Evolutionary conservation across 495 filamentous ascomycete genomes (phyloP).

Genomic region (Talaromyces proteolyticus): DNA sequence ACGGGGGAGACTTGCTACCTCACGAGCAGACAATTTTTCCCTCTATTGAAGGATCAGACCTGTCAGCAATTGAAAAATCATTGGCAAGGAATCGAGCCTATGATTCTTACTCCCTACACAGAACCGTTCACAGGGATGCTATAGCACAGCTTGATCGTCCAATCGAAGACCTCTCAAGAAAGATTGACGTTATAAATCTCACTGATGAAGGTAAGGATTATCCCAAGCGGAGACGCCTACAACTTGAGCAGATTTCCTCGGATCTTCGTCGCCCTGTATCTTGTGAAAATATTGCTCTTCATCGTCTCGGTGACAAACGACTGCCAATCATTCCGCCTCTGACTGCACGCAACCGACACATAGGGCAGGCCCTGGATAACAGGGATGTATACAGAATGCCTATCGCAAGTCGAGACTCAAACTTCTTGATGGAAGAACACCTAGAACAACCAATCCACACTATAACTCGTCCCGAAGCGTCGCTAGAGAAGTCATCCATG

Average conservation of each 20-base stretch:
- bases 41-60: slow-evolving; percentile 31
- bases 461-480: neutral
- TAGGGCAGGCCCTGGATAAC: neutral
- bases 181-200: slow-evolving; percentile 5
- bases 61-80: neutral
- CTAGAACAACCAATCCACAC: neutral
- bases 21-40: slow-evolving; percentile 28
- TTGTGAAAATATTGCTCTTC: neutral
- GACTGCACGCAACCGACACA: neutral
- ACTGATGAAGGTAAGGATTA: slow-evolving; percentile 1
- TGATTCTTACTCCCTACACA: neutral
- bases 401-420: neutral
- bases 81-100: neutral
- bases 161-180: slow-evolving; percentile 6
- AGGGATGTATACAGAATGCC: neutral
- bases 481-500: neutral
- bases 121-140: neutral
- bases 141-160: neutral
- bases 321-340: neutral
- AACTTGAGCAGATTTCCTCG: neutral
- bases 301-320: neutral
- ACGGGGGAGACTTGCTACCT: slow-evolving; percentile 13
- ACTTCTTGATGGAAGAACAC: neutral
- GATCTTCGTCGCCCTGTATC: neutral
- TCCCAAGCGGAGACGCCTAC: slow-evolving; percentile 4